A percentile compares a stretch with the other conserved stretches of the same genome.
Evolutionary conservation across 2,329 filamentous ascomycete genomes (phyloP).

Genomic region (Fusarium sublunatum): DNA sequence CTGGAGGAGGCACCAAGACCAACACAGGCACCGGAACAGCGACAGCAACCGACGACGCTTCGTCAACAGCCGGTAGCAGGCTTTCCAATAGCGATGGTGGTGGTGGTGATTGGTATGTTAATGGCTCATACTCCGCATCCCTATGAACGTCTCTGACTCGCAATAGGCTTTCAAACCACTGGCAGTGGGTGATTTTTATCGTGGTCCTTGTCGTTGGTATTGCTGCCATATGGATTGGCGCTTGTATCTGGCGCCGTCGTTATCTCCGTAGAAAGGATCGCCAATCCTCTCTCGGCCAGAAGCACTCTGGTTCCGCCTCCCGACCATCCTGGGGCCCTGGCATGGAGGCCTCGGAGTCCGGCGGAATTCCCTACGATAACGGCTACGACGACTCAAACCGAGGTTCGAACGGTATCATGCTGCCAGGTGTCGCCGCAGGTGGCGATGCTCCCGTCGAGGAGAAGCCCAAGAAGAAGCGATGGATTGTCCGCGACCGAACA

Average conservation of each 20-base stretch:
- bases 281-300: conserved; percentile 53
- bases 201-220: conserved; percentile 79
- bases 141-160: conserved; percentile 8
- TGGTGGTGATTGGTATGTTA: conserved; percentile 61
- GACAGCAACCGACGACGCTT: conserved; percentile 22
- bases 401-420: conserved; percentile 42
- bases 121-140: not conserved
- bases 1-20: conserved; percentile 24
- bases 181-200: conserved; percentile 85
- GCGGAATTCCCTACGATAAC: conserved; percentile 47
- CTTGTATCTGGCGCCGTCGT: conserved; percentile 77
- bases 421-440: conserved; percentile 27
- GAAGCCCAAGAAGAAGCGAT: conserved; percentile 59
- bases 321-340: conserved; percentile 53
- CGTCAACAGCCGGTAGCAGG: conserved; percentile 18
- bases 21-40: conserved; percentile 28
- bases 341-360: conserved; percentile 39
- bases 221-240: conserved; percentile 71
- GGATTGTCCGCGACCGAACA: conserved; percentile 58
- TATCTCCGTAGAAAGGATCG: conserved; percentile 77
- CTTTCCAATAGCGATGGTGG: conserved; percentile 44
- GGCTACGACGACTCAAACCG: conserved; percentile 45
- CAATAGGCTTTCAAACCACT: conserved; percentile 74
- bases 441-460: conserved; percentile 30
- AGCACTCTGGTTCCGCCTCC: conserved; percentile 53